Evolutionary conservation across 2,329 filamentous ascomycete species (phyloP).

Genomic region (Trichoderma aggressivum): DNA sequence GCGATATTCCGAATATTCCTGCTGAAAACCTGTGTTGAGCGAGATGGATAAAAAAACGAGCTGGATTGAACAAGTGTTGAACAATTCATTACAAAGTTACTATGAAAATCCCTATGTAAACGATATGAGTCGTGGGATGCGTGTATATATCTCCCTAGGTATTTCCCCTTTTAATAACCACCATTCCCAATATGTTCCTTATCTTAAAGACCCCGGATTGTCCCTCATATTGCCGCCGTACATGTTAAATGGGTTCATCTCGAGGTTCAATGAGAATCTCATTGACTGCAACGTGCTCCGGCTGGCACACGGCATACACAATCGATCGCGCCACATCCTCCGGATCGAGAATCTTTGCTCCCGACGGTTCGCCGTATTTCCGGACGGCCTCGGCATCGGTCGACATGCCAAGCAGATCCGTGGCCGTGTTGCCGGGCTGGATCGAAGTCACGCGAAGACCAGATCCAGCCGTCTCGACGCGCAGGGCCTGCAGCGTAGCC

Average conservation of each 20-base stretch:
- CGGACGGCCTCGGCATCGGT: constrained; percentile 73
- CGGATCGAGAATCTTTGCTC: constrained; percentile 70
- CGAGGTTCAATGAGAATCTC: constrained; percentile 76
- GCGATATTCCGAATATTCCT: not conserved
- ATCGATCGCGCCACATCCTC: constrained; percentile 71
- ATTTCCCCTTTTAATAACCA: not conserved
- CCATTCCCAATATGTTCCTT: not conserved
- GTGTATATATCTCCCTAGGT: not conserved
- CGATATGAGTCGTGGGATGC: not conserved
- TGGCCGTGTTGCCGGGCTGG: constrained; percentile 74
- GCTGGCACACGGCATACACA: constrained; percentile 71
- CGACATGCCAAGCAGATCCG: constrained; percentile 70
- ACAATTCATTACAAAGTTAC: not conserved
- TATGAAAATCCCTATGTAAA: not conserved
- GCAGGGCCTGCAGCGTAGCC: constrained; percentile 70
- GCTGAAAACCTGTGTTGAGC: not conserved
- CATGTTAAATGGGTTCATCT: constrained; percentile 64
- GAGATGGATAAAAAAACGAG: not conserved
- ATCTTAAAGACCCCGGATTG: not conserved
- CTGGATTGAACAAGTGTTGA: not conserved
- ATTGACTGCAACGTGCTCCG: constrained; percentile 73
- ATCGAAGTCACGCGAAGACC: constrained; percentile 71
- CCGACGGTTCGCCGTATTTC: constrained; percentile 72
- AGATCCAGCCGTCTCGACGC: constrained; percentile 71
- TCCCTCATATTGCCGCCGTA: not conserved